A percentile compares a stretch with the other conserved stretches of the same genome.
These are phyloP conservation scores for Agroathelia rolfsii DNA, from an alignment of 1,284 basidiomycete genomes.

Conservation along the genomic window DNA sequence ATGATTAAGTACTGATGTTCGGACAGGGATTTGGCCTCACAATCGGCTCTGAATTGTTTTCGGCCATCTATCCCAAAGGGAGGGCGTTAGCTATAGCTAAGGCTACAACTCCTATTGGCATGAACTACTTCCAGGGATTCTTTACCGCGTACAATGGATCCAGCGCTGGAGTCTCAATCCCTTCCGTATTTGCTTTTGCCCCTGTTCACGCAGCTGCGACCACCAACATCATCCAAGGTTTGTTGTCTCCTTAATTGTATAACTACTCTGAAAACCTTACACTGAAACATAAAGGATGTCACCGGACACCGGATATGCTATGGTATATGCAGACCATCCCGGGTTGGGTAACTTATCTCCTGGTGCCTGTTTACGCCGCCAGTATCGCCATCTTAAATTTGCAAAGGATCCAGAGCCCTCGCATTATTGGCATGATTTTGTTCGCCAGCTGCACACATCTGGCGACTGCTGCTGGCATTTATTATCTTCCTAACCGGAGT, in stretches of 20 bases:
- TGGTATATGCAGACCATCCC: slow-evolving; percentile 73
- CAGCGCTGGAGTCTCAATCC: slow-evolving; percentile 31
- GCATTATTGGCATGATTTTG: slow-evolving; percentile 69
- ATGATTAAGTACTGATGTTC: slow-evolving; percentile 5
- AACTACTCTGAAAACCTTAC: background rate
- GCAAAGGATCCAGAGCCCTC: slow-evolving; percentile 58
- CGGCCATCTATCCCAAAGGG: slow-evolving; percentile 64
- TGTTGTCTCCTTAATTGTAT: slow-evolving; percentile 1
- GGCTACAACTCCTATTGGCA: slow-evolving; percentile 30
- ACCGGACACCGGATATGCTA: slow-evolving; percentile 59
- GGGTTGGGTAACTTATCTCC: slow-evolving; percentile 65
- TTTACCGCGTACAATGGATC: slow-evolving; percentile 51
- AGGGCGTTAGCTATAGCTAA: slow-evolving; percentile 37
- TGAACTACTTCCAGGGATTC: slow-evolving; percentile 46
- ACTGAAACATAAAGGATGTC: slow-evolving; percentile 42
- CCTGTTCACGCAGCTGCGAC: slow-evolving; percentile 27
- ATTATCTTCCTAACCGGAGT: slow-evolving; percentile 37
- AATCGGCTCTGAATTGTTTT: slow-evolving; percentile 79
- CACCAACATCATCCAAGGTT: background rate
- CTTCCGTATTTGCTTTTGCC: slow-evolving; percentile 56
- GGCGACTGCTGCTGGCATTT: slow-evolving; percentile 51
- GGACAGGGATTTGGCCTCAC: slow-evolving; percentile 73
- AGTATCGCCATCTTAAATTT: slow-evolving; percentile 73
- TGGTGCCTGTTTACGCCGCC: slow-evolving; percentile 74
- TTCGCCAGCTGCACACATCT: slow-evolving; percentile 73